phyloP scores from a whole-genome alignment of 768 basidiomycete species.

The Lentinula sp. region DNA sequence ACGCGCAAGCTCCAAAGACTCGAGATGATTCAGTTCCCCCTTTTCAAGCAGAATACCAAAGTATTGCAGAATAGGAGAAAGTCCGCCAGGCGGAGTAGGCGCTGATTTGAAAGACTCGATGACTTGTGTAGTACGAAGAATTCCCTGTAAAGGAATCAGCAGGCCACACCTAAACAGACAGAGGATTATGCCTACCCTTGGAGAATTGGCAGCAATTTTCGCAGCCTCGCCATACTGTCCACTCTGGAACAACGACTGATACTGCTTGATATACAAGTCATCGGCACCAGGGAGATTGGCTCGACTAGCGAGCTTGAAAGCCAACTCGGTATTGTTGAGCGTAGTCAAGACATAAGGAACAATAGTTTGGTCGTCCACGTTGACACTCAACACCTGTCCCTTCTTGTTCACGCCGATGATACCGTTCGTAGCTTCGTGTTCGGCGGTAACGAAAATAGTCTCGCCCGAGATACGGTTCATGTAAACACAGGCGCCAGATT shows the following conservation, averaged over 20 bases:
- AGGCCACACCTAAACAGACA: not conserved
- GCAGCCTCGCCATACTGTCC: slow-evolving; percentile 93
- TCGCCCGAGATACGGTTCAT: slow-evolving; percentile 99
- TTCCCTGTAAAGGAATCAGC: slow-evolving; percentile 50
- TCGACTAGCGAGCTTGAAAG: slow-evolving; percentile 95
- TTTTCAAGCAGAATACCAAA: slow-evolving; percentile 98
- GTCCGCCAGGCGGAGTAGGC: slow-evolving; percentile 81
- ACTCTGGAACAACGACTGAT: slow-evolving; percentile 82
- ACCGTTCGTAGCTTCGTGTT: slow-evolving; percentile 89
- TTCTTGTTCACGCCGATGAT: slow-evolving; percentile 99
- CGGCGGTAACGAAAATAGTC: slow-evolving; percentile 98
- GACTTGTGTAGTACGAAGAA: slow-evolving; percentile 88
- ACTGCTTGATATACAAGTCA: slow-evolving; percentile 92
- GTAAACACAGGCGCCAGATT: slow-evolving; percentile 95
- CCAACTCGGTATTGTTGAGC: slow-evolving; percentile 95
- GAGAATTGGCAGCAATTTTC: slow-evolving; percentile 96
- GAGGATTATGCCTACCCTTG: slow-evolving; percentile 49
- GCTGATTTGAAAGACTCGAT: slow-evolving; percentile 98
- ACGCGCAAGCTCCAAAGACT: slow-evolving; percentile 91
- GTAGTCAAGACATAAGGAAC: slow-evolving; percentile 92
- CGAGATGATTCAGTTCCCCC: slow-evolving; percentile 94
- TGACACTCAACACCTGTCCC: slow-evolving; percentile 95
- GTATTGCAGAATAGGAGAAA: slow-evolving; percentile 96
- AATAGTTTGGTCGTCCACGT: slow-evolving; percentile 92
- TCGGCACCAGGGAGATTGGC: slow-evolving; percentile 97